Evolutionary conservation across 192 early-diverging fungal species (phyloP).

Genomic region (Pilaira anomala): DNA sequence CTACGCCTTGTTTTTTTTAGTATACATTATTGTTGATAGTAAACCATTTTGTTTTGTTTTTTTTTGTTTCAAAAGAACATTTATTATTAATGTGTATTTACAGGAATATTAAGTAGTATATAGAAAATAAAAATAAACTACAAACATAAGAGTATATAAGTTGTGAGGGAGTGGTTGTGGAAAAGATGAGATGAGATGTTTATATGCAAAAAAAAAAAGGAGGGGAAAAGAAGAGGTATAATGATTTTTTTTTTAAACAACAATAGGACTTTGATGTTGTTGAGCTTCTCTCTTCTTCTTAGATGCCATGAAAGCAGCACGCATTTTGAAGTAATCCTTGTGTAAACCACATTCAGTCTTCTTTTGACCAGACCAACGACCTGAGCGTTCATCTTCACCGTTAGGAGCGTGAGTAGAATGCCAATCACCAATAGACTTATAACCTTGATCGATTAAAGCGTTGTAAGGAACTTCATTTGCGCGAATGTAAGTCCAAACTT

Average conservation of each 20-base stretch:
- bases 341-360: slow-evolving; percentile 96
- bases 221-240: no score
- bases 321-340: slow-evolving; percentile 96
- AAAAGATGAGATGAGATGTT: no score
- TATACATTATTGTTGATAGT: no score
- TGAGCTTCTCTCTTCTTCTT: slow-evolving; percentile 66
- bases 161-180: no score
- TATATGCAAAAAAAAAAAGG: no score
- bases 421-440: slow-evolving; percentile 90
- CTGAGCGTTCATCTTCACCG: slow-evolving; percentile 76
- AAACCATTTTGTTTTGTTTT: no score
- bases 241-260: background rate
- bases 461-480: slow-evolving; percentile 91
- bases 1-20: no score
- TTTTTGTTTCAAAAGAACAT: no score
- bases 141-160: no score
- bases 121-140: no score
- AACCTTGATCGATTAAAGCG: slow-evolving; percentile 81
- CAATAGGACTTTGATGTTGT: slow-evolving; percentile 6
- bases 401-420: slow-evolving; percentile 79
- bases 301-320: slow-evolving; percentile 70
- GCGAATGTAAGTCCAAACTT: slow-evolving; percentile 82
- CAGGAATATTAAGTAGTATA: no score
- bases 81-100: no score
- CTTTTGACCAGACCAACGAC: slow-evolving; percentile 82